Evolutionary conservation across 192 early-diverging fungal genomes (phyloP), one percentile per base, ranked within the genome.

Genomic region (Gryganskiella cystojenkinii): DNA sequence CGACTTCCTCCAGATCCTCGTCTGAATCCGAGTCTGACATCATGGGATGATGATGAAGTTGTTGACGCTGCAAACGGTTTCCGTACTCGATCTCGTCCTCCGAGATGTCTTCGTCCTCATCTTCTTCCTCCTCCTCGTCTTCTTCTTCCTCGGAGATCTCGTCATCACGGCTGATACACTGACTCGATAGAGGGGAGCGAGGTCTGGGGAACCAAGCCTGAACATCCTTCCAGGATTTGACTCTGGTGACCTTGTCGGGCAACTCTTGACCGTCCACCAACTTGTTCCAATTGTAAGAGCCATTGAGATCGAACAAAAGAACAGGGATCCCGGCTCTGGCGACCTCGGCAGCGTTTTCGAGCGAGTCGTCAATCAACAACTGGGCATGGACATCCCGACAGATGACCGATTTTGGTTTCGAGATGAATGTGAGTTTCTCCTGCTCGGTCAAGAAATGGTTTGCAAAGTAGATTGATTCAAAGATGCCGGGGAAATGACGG

Each of bases 401-500:
- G 24, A 89, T 82, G 19, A 83, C 81, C 3, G 85, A 80, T 56
- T 89, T 89, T 37, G 83, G 76, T 57, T 88, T 88, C 20, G 82
- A 84, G 22, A 86, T 79, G 58, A 84, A 85, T 15, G 81, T 79
- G 4, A 80, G 43, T 42, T 82, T 82, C 56, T 89, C 88, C 37
- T 80, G 71, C 50, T 83, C 75, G 2, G 88, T 81, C 44, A 89
- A 54, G 45, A 64, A 81, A 45, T 83, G 81, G 51, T 89, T 89
- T 28, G 85, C 85, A 67, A 89, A 89, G 57, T 89, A 87, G 33
- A 89, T 87, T n/a, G 83, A 84, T 50, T 85, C 86, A 69, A 89
- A 88, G 37, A 89, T 84, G 54, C 85, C 86, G 25, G 86, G 86
- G 62, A 81, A 89, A 28, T 88, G 80, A 19, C 68, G 70, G 46